These are phyloP conservation scores for Carallia brachiata DNA, from an alignment of 345 rosid species.

Conservation along the genomic window DNA sequence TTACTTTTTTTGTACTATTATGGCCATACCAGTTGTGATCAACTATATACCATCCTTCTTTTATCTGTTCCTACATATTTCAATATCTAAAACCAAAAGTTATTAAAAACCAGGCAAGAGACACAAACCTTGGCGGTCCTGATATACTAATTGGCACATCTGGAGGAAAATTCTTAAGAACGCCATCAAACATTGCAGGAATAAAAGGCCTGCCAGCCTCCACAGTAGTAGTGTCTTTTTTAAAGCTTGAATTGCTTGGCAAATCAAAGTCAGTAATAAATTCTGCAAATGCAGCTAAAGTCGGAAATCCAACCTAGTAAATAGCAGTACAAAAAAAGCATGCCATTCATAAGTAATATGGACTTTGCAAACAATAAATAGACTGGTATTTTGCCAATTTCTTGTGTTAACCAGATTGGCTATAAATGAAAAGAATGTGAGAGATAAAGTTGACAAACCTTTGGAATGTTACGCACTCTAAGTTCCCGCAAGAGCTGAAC, in stretches of 20 bases:
- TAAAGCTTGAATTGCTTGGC: constrained; percentile 45
- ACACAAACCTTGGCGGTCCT: constrained; percentile 78
- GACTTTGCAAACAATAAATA: not conserved
- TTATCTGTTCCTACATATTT: too few relatives aligned
- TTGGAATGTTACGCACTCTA: constrained; percentile 46
- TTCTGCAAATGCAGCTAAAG: constrained; percentile 68
- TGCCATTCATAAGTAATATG: not conserved
- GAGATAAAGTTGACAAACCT: constrained; percentile 40
- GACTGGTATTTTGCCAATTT: not conserved
- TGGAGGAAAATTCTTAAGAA: constrained; percentile 78
- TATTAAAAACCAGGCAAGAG: not conserved
- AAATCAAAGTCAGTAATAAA: constrained; percentile 58
- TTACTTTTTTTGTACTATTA: too few relatives aligned
- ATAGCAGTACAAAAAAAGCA: constrained; percentile 2
- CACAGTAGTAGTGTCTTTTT: constrained; percentile 40
- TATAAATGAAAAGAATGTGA: not conserved
- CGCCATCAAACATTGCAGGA: constrained; percentile 81
- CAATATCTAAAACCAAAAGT: too few relatives aligned
- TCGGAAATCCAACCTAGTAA: constrained; percentile 71
- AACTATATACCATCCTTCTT: too few relatives aligned
- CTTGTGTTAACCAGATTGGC: not conserved
- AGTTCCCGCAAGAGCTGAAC: constrained; percentile 73
- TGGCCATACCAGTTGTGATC: too few relatives aligned
- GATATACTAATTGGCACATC: constrained; percentile 74
- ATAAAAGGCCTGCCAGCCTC: constrained; percentile 74